phyloP scores from a whole-genome alignment of 1,284 basidiomycete genomes.

The Testicularia cyperi region DNA sequence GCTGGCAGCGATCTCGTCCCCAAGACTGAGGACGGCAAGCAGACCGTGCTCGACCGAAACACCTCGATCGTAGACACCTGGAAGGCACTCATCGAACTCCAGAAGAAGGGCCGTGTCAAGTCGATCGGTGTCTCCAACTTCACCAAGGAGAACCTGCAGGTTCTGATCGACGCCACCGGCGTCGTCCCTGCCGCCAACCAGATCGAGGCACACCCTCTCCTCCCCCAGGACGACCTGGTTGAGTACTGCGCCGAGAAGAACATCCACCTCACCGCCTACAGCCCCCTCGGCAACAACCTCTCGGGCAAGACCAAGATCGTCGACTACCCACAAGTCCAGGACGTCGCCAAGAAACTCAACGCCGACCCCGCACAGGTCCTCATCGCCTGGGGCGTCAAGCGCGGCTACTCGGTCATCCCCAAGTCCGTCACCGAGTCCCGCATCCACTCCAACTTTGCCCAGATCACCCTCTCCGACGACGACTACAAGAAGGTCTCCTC shows the following conservation, averaged over 20 bases:
- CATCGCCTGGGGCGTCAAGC: slow-evolving; percentile 61
- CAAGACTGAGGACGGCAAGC: slow-evolving; percentile 63
- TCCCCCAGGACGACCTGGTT: slow-evolving; percentile 56
- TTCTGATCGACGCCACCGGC: slow-evolving; percentile 73
- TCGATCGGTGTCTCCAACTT: slow-evolving; percentile 75
- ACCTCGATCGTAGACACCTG: slow-evolving; percentile 75
- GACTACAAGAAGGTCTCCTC: slow-evolving; percentile 53
- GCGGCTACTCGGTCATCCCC: slow-evolving; percentile 61
- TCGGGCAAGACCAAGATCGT: slow-evolving; percentile 47
- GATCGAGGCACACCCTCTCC: slow-evolving; percentile 75
- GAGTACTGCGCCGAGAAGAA: slow-evolving; percentile 46
- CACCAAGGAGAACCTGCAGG: slow-evolving; percentile 69
- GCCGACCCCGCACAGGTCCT: slow-evolving; percentile 59
- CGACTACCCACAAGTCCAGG: slow-evolving; percentile 55
- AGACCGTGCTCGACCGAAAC: slow-evolving; percentile 67
- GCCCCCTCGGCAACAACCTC: slow-evolving; percentile 61
- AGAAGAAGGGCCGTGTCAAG: slow-evolving; percentile 59
- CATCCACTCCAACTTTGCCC: slow-evolving; percentile 60
- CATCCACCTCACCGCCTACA: slow-evolving; percentile 61
- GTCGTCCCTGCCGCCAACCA: slow-evolving; percentile 79
- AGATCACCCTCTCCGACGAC: slow-evolving; percentile 56
- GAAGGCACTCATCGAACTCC: slow-evolving; percentile 73
- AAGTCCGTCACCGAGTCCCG: slow-evolving; percentile 60
- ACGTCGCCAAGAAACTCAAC: slow-evolving; percentile 58
- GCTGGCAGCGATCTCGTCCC: slow-evolving; percentile 62